Percentiles rank a stretch among this genome's conserved stretches.
phyloP scores from a whole-genome alignment of 257 asterid genomes.

The Plantago ovata region DNA sequence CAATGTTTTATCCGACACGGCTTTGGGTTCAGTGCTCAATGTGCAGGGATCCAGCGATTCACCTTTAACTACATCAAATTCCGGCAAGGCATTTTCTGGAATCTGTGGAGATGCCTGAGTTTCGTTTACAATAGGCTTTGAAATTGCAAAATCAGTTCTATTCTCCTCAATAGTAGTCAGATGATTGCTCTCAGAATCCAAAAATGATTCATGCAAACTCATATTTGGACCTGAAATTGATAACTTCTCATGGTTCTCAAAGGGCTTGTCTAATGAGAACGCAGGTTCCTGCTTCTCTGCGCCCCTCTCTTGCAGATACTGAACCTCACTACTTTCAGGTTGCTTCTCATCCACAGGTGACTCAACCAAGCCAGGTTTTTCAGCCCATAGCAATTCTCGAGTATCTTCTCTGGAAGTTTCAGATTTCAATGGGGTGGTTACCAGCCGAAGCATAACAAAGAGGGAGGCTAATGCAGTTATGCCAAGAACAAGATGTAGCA shows the following conservation, averaged over 20 bases:
- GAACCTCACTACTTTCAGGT: conserved; percentile 32
- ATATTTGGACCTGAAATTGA: conserved; percentile 32
- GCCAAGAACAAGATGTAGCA: conserved; percentile 63
- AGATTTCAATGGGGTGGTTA: conserved; percentile 81
- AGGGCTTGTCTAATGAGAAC: conserved; percentile 32
- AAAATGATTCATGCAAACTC: conserved; percentile 55
- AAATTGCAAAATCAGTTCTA: conserved; percentile 36
- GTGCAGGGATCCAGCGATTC: conserved; percentile 28
- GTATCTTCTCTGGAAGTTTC: conserved; percentile 49
- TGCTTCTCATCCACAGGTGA: conserved; percentile 31
- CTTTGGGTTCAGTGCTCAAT: conserved; percentile 31
- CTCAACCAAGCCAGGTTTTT: conserved; percentile 23
- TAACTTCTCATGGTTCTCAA: conserved; percentile 31
- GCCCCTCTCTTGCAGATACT: conserved; percentile 34
- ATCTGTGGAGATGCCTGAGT: conserved; percentile 30
- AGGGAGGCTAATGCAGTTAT: conserved; percentile 53
- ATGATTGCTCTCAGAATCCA: conserved; percentile 42
- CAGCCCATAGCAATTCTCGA: conserved; percentile 45
- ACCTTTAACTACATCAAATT: conserved; percentile 32
- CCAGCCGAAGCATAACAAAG: conserved; percentile 78
- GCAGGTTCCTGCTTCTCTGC: conserved; percentile 35
- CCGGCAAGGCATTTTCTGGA: conserved; percentile 27
- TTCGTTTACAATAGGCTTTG: conserved; percentile 26
- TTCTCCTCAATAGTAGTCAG: conserved; percentile 48
- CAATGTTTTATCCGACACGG: conserved; percentile 41